phyloP scores from a whole-genome alignment of 2,329 filamentous ascomycete species.

The Alternaria alternata region DNA sequence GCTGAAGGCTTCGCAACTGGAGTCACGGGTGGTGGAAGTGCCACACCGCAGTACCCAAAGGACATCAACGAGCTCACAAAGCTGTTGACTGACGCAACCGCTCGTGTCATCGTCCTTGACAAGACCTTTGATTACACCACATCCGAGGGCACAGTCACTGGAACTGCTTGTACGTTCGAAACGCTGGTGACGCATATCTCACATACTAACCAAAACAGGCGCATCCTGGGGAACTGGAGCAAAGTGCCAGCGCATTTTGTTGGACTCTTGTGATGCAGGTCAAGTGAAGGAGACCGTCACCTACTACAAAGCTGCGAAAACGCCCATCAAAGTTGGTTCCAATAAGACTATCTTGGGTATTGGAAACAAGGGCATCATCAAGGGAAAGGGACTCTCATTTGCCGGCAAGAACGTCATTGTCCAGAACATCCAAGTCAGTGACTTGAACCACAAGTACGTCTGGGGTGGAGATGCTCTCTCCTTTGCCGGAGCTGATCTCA shows the following conservation, averaged over 20 bases:
- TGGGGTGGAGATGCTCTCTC: background rate
- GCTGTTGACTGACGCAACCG: background rate
- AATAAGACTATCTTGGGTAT: constrained; percentile 53
- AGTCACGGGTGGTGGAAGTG: background rate
- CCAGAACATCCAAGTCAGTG: background rate
- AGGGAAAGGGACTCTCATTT: constrained; percentile 15
- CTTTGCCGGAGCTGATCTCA: background rate
- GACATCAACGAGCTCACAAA: background rate
- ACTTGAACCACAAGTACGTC: background rate
- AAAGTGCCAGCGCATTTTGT: background rate
- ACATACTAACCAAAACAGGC: background rate
- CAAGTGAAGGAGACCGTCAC: background rate
- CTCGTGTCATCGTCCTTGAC: background rate
- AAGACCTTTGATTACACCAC: background rate
- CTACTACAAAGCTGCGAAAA: constrained; percentile 34
- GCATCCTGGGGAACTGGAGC: background rate
- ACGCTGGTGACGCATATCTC: fast-evolving
- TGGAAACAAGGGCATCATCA: constrained; percentile 49
- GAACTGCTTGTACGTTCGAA: background rate
- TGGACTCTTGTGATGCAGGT: background rate
- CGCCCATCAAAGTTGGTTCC: constrained; percentile 42
- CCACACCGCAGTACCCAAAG: background rate
- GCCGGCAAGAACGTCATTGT: background rate
- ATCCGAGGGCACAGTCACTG: background rate
- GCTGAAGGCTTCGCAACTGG: background rate